Evolutionary conservation across 345 rosid species (phyloP).

Genomic region (Microcos paniculata): DNA sequence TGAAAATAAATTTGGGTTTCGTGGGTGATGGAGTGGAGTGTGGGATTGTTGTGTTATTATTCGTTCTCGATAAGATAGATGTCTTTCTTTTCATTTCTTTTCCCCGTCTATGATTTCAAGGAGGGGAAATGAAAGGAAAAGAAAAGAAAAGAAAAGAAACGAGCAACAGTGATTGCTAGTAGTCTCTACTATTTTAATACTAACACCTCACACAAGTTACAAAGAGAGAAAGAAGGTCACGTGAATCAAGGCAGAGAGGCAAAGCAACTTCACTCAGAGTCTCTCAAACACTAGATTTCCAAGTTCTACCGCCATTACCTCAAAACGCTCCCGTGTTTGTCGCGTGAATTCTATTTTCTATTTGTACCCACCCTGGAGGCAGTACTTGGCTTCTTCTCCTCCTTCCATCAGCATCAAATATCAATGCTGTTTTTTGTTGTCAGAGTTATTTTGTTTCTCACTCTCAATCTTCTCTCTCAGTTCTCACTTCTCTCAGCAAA

Average conservation of each 20-base stretch:
- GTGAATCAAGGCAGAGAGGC: neutral
- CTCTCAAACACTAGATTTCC: neutral
- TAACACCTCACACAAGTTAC: conserved; percentile 1
- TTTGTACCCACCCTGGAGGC: neutral
- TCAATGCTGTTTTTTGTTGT: neutral
- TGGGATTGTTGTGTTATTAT: neutral
- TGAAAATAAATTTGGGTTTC: neutral
- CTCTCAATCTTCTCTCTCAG: no score
- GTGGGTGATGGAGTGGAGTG: neutral
- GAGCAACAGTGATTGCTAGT: neutral
- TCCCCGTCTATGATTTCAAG: neutral
- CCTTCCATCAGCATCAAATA: neutral
- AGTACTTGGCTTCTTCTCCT: neutral
- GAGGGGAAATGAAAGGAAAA: neutral
- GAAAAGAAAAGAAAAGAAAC: neutral
- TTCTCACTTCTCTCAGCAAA: neutral
- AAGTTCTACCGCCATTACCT: neutral
- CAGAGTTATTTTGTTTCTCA: neutral
- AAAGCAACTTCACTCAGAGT: neutral
- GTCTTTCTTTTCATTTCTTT: conserved; percentile 8
- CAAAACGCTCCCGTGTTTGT: conserved; percentile 20
- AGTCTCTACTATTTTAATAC: neutral
- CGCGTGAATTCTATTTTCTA: neutral
- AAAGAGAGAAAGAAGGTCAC: neutral
- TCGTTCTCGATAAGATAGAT: conserved; percentile 6